A percentile compares a stretch with the other conserved stretches of the same genome.
These are phyloP conservation scores for Ensete ventricosum DNA, from an alignment of 176 grass and related monocot species.

Conservation along the genomic window DNA sequence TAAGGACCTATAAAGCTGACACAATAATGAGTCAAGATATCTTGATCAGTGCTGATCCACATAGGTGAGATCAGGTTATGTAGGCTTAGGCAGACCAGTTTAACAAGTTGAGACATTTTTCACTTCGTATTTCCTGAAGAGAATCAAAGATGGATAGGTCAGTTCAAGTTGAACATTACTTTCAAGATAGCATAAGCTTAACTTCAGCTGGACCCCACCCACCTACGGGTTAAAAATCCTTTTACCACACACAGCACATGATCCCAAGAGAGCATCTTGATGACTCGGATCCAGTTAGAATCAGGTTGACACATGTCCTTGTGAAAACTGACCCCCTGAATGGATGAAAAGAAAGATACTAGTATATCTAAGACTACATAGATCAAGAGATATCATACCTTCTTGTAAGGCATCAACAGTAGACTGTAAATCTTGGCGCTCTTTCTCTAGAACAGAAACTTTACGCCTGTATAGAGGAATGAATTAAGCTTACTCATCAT, in stretches of 20 bases:
- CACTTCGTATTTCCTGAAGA: not conserved
- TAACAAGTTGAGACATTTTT: no score
- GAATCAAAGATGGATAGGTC: not conserved
- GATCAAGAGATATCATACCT: conserved; percentile 30
- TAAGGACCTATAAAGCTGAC: no score
- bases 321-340: not conserved
- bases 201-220: not conserved
- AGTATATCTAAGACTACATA: not conserved
- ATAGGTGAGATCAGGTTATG: not conserved
- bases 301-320: not conserved
- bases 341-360: not conserved
- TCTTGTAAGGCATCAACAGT: conserved; percentile 90
- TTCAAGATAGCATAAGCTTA: not conserved
- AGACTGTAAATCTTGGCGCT: conserved; percentile 88
- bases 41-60: not conserved
- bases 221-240: not conserved
- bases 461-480: conserved; percentile 51
- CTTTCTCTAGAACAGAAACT: conserved; percentile 84
- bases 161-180: not conserved
- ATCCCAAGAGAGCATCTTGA: not conserved
- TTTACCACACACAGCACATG: not conserved
- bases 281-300: not conserved
- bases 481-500: not conserved
- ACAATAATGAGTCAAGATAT: not conserved
- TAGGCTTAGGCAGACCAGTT: not conserved